phyloP scores from a whole-genome alignment of 2,329 filamentous ascomycete species.

The Botrytis deweyae region DNA sequence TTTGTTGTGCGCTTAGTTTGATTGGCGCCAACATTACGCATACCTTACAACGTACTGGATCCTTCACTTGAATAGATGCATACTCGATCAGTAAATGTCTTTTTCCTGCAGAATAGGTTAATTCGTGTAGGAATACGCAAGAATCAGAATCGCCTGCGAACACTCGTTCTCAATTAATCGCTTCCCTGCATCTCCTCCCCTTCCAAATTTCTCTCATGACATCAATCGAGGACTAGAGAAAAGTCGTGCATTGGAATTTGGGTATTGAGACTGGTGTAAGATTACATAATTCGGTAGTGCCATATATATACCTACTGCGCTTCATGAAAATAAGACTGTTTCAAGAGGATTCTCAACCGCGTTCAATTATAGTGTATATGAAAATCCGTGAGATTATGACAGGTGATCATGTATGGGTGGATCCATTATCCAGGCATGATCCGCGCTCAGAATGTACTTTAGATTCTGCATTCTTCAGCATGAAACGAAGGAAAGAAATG shows the following conservation, averaged over 20 bases:
- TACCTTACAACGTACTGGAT: background rate
- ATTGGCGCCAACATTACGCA: background rate
- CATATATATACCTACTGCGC: background rate
- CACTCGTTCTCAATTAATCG: background rate
- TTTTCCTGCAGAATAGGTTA: background rate
- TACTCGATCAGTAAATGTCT: background rate
- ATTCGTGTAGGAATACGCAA: background rate
- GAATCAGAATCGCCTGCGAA: background rate
- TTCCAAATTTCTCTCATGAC: background rate
- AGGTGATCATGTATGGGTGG: background rate
- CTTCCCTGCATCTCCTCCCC: background rate
- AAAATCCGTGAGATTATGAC: no score
- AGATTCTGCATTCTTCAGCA: background rate
- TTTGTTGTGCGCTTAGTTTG: slow-evolving; percentile 4
- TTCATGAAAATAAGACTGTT: background rate
- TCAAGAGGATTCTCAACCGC: background rate
- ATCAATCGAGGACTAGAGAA: background rate
- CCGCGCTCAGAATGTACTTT: background rate
- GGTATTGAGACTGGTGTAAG: background rate
- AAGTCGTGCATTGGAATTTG: no score
- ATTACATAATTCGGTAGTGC: background rate
- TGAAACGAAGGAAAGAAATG: background rate
- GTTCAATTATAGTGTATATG: background rate
- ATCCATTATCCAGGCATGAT: background rate
- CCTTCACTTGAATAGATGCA: background rate